These are phyloP conservation scores for Oidium heveae DNA, from an alignment of 2,329 filamentous ascomycete species.

Conservation along the genomic window DNA sequence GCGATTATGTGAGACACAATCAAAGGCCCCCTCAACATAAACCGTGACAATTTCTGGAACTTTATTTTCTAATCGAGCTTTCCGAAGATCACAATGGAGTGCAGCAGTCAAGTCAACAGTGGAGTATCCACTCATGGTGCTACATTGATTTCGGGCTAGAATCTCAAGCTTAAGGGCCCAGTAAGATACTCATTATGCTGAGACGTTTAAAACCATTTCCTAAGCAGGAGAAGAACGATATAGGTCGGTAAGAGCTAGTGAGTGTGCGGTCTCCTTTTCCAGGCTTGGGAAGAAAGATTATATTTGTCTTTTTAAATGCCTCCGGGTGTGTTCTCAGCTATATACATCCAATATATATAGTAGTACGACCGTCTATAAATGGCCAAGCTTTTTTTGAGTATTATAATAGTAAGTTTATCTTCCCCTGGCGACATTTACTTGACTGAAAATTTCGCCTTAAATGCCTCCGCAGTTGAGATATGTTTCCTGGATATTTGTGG, in stretches of 20 bases:
- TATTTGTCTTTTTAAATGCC: not conserved
- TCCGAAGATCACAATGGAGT: not conserved
- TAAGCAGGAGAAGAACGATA: not conserved
- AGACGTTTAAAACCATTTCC: not conserved
- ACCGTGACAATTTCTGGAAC: not conserved
- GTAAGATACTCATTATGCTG: not conserved
- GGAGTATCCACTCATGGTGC: not conserved
- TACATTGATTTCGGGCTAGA: not conserved
- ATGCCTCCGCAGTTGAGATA: not conserved
- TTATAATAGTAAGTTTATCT: not conserved
- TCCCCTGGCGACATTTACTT: not conserved
- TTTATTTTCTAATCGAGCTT: not conserved
- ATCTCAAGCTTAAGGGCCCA: not conserved
- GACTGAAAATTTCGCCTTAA: not conserved
- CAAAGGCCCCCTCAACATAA: not conserved
- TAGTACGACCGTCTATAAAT: not conserved
- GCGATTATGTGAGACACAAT: not conserved
- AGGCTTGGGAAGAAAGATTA: not conserved
- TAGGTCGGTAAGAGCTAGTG: not conserved
- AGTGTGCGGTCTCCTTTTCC: not conserved
- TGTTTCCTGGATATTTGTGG: not conserved
- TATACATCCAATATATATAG: not conserved
- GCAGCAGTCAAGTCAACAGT: not conserved
- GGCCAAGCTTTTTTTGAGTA: not conserved
- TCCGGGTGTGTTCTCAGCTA: not conserved